A percentile compares a stretch with the other conserved stretches of the same genome.
These are phyloP conservation scores for Carex kokanica DNA, from an alignment of 176 grass and related monocot species.

Conservation along the genomic window DNA sequence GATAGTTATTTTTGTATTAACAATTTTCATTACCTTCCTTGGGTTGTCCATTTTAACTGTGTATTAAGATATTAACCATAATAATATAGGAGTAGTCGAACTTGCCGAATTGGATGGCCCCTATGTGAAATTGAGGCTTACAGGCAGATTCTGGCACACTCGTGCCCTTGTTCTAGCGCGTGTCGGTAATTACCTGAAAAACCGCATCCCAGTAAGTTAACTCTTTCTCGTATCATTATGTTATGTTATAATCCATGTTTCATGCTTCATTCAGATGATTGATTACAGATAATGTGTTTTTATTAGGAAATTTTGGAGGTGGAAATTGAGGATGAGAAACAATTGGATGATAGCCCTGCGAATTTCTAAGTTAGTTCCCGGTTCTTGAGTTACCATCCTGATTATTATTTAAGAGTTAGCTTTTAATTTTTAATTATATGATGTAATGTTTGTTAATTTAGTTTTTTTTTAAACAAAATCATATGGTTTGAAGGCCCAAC, in stretches of 20 bases:
- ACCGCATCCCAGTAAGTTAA: constrained; percentile 65
- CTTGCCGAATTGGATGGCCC: constrained; percentile 88
- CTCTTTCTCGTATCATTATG: neutral
- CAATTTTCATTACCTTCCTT: neutral
- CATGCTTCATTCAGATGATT: neutral
- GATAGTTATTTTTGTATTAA: neutral
- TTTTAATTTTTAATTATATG: neutral
- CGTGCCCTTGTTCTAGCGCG: constrained; percentile 57
- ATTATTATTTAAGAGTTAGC: neutral
- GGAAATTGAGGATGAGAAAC: constrained; percentile 88
- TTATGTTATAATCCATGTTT: neutral
- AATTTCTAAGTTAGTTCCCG: constrained; percentile 53
- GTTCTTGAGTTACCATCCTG: neutral
- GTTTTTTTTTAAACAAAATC: neutral
- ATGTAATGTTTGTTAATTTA: neutral
- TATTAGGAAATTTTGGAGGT: constrained; percentile 83
- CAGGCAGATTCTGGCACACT: constrained; percentile 84
- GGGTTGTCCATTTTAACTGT: neutral
- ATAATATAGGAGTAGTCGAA: constrained; percentile 34
- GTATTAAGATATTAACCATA: neutral
- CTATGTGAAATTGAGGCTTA: constrained; percentile 80
- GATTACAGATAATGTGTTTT: neutral
- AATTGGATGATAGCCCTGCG: constrained; percentile 72
- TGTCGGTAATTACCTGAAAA: constrained; percentile 93
- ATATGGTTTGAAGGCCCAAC: neutral